Conservation (phyloP, 2,329 filamentous ascomycete species). For the Aspergillus ustus region DNA sequence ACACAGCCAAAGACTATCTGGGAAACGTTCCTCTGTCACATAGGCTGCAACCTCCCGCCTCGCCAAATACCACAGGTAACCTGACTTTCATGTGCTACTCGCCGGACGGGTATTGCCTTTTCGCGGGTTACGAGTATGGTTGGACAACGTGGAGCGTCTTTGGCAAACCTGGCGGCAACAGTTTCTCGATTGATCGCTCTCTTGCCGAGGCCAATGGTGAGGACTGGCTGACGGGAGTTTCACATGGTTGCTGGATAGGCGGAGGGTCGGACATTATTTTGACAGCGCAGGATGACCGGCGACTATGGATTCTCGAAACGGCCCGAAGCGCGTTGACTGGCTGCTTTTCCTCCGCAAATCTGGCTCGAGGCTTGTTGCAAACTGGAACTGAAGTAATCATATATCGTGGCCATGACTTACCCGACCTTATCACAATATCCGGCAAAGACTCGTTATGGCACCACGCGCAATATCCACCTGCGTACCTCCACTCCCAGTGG, state of each 20-base stretch:
- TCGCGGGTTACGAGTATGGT: constrained; percentile 87
- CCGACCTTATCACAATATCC: constrained; percentile 88
- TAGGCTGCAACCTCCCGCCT: constrained; percentile 71
- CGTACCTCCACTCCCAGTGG: constrained; percentile 90
- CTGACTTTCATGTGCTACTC: constrained; percentile 83
- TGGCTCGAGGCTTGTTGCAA: constrained; percentile 86
- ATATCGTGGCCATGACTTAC: constrained; percentile 89
- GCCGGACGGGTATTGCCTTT: constrained; percentile 93
- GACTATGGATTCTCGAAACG: constrained; percentile 87
- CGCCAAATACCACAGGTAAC: constrained; percentile 67
- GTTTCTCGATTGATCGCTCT: constrained; percentile 72
- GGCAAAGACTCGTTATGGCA: constrained; percentile 96
- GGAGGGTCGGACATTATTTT: constrained; percentile 86
- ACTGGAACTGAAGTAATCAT: constrained; percentile 88
- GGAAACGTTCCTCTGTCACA: constrained; percentile 92
- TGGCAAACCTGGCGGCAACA: constrained; percentile 84
- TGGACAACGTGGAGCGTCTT: constrained; percentile 99
- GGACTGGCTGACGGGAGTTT: constrained; percentile 80
- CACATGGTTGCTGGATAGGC: constrained; percentile 81
- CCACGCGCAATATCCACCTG: constrained; percentile 79
- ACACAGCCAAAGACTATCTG: constrained; percentile 88
- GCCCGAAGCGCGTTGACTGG: constrained; percentile 91
- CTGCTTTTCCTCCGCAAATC: constrained; percentile 88
- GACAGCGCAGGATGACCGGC: constrained; percentile 70
- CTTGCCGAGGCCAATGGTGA: constrained; percentile 73